Evolutionary conservation across 2,329 filamentous ascomycete genomes (phyloP), one percentile per base, ranked within the genome.

Genomic region (Aspergillus aculeatus): DNA sequence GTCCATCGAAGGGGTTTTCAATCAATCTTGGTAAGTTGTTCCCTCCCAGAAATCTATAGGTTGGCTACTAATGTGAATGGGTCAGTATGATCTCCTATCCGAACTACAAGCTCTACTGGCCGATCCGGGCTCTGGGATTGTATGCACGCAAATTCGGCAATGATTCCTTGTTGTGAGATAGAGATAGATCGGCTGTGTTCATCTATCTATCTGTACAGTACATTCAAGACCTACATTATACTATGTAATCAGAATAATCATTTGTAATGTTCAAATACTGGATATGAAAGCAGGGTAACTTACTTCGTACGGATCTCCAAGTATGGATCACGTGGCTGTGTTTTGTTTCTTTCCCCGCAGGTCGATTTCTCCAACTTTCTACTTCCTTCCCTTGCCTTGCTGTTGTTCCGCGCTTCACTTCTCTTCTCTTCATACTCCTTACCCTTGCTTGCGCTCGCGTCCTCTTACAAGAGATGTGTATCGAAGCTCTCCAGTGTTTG

Each of bases 101-200:
- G 48, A 99, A 99, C 81, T 99, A 99, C 82, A 99, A 98, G 81
- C 95, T 96, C 75, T 90, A 89, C 60, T 99, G 97, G 77, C 88
- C 94, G 1, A 90, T 98, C 73, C 96, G 96, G 79, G 95, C 95
- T 2, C 76, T 99, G 64, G 95, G 95, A 5, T 89, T 97, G 86
- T 99, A 92, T 81, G 86, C 89, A 4, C 84, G 81, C 68, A 85
- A 82, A 64, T 93, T 89, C 65, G 89, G 89, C 0, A 82, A 91
- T 61, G 84, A 88, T 58, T 82, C 79, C 68, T 73, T 90, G 48
- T 16, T 29, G 26, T 29, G 26, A 29, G 7, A 29, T 29, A 10
- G 35, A 44, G 14, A 4, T 16, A 16, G 11, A 5, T 12, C 12
- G 32, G 14, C 32, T 35, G 32, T 12, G 32, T 16, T 29, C 26